Conservation (phyloP, 768 basidiomycete genomes). For the Russula sp. region DNA sequence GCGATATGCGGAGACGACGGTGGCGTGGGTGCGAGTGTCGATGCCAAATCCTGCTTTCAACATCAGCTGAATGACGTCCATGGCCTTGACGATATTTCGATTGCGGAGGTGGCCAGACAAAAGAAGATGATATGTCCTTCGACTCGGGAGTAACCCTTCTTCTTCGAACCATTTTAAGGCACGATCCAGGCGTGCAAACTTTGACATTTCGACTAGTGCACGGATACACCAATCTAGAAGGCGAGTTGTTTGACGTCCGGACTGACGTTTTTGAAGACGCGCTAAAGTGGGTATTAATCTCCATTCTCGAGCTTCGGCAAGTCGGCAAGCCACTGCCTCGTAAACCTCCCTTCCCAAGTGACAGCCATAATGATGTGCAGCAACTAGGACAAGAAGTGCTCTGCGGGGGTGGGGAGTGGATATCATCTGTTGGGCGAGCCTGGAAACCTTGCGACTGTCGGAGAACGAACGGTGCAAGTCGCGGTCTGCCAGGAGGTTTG, state of each 20-base stretch:
- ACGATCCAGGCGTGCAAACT: slow-evolving; percentile 42
- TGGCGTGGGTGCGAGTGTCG: slow-evolving; percentile 56
- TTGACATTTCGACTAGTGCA: slow-evolving; percentile 54
- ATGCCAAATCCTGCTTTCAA: slow-evolving; percentile 50
- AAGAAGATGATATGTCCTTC: slow-evolving; percentile 67
- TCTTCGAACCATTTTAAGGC: slow-evolving; percentile 52
- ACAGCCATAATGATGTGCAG: slow-evolving; percentile 52
- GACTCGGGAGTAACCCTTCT: slow-evolving; percentile 47
- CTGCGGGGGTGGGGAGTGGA: slow-evolving; percentile 36
- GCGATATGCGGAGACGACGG: slow-evolving; percentile 58
- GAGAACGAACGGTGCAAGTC: slow-evolving; percentile 9
- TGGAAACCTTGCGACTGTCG: slow-evolving; percentile 27
- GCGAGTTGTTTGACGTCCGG: slow-evolving; percentile 49
- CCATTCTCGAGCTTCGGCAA: slow-evolving; percentile 53
- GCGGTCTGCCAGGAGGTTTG: neutral
- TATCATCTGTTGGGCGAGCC: slow-evolving; percentile 19
- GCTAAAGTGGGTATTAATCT: slow-evolving; percentile 47
- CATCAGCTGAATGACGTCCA: slow-evolving; percentile 56
- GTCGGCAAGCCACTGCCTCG: slow-evolving; percentile 51
- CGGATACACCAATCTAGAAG: slow-evolving; percentile 71
- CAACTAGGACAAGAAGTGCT: slow-evolving; percentile 45
- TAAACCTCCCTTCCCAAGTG: slow-evolving; percentile 52
- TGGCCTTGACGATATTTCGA: slow-evolving; percentile 56
- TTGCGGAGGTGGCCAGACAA: slow-evolving; percentile 68
- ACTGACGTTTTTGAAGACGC: slow-evolving; percentile 48